Conservation (phyloP, 2,329 filamentous ascomycete genomes). For the Epichloe elymi region DNA sequence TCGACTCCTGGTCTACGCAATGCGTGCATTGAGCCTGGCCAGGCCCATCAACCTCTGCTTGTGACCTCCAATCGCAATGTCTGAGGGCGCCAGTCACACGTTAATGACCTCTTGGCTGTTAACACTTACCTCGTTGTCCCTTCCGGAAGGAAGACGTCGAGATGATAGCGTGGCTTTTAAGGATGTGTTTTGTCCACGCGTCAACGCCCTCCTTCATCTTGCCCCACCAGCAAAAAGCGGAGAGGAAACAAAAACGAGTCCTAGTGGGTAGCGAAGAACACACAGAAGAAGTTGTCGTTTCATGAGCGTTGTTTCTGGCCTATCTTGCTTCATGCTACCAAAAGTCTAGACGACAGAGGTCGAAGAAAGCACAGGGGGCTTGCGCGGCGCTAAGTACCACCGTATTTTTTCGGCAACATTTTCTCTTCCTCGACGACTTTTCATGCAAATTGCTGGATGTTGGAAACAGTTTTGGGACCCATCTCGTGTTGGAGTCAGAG, state of each 20-base stretch:
- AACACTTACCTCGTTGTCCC: slow-evolving; percentile 31
- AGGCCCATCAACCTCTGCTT: slow-evolving; percentile 43
- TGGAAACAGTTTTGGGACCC: slow-evolving; percentile 50
- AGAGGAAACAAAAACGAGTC: slow-evolving; percentile 95
- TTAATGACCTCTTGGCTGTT: slow-evolving; percentile 15
- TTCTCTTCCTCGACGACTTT: not conserved
- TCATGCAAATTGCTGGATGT: not conserved
- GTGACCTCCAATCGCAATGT: slow-evolving; percentile 27
- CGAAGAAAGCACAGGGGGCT: slow-evolving; percentile 2
- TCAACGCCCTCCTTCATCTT: slow-evolving; percentile 47
- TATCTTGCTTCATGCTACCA: not conserved
- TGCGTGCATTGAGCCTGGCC: slow-evolving; percentile 35
- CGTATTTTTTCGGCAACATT: not conserved
- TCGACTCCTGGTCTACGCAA: slow-evolving; percentile 23
- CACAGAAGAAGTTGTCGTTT: slow-evolving; percentile 49
- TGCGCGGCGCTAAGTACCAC: not conserved
- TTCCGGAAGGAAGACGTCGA: slow-evolving; percentile 28
- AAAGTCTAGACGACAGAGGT: slow-evolving; percentile 4
- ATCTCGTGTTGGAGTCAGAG: slow-evolving; percentile 91
- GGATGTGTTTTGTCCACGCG: slow-evolving; percentile 88
- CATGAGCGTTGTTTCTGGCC: not conserved
- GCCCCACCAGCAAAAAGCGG: slow-evolving; percentile 25
- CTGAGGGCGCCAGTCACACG: slow-evolving; percentile 35
- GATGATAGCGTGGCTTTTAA: slow-evolving; percentile 74
- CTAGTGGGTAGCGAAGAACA: slow-evolving; percentile 71